phyloP scores from a whole-genome alignment of 768 basidiomycete species.

The Mycena haematopus region DNA sequence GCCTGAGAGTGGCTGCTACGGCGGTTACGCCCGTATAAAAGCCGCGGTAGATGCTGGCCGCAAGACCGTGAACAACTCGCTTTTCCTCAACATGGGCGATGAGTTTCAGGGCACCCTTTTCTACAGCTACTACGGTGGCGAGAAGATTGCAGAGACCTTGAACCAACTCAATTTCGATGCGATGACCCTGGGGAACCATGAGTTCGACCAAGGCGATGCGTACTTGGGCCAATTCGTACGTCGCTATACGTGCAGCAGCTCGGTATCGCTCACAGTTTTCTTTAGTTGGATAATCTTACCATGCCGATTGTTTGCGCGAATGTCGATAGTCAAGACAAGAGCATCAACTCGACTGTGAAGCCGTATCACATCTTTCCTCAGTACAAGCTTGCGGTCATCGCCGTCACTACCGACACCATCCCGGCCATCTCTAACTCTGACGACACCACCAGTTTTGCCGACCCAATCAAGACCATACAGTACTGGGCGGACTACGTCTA shows the following conservation, averaged over 20 bases:
- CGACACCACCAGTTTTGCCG: conserved; percentile 45
- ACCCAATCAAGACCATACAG: conserved; percentile 45
- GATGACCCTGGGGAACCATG: conserved; percentile 54
- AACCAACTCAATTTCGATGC: conserved; percentile 53
- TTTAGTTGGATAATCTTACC: conserved; percentile 44
- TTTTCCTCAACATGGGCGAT: conserved; percentile 54
- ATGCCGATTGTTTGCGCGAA: conserved; percentile 55
- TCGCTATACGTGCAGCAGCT: background rate
- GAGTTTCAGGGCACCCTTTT: conserved; percentile 57
- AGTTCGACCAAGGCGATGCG: conserved; percentile 52
- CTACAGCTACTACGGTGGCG: conserved; percentile 51
- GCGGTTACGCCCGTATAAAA: conserved; percentile 52
- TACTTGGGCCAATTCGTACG: conserved; percentile 41
- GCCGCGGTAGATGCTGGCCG: conserved; percentile 42
- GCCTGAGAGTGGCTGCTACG: conserved; percentile 44
- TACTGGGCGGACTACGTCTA: conserved; percentile 46
- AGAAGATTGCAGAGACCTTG: conserved; percentile 47
- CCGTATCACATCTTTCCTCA: conserved; percentile 49
- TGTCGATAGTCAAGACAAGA: conserved; percentile 44
- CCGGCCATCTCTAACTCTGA: conserved; percentile 46
- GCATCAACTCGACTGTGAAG: conserved; percentile 39
- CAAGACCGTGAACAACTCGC: conserved; percentile 40
- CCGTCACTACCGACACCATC: conserved; percentile 50
- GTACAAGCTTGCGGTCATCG: conserved; percentile 49
- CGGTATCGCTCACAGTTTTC: background rate